These are phyloP conservation scores for Talaromyces thailandensis DNA, from an alignment of 495 filamentous ascomycete genomes.

Conservation along the genomic window DNA sequence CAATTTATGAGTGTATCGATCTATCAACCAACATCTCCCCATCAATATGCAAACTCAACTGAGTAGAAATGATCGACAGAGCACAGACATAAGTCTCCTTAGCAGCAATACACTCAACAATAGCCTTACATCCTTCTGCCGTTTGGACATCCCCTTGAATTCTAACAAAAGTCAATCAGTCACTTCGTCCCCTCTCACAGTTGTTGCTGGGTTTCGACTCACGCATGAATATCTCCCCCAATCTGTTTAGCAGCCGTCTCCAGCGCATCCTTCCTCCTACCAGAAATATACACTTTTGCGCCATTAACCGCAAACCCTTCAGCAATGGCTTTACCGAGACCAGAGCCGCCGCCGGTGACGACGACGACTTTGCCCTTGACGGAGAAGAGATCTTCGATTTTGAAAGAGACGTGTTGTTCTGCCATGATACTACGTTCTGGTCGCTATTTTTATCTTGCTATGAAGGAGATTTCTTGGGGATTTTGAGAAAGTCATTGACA, in stretches of 20 bases:
- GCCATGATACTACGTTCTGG: background rate
- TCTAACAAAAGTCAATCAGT: background rate
- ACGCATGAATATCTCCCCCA: background rate
- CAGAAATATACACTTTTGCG: constrained; percentile 64
- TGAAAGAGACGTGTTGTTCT: background rate
- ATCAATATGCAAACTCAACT: too few relatives aligned
- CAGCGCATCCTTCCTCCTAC: constrained; percentile 32
- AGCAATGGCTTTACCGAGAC: constrained; percentile 10
- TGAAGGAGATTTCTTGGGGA: background rate
- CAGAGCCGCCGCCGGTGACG: constrained; percentile 34
- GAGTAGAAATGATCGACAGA: too few relatives aligned
- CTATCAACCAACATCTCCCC: background rate
- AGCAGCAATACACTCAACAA: background rate
- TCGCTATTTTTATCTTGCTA: background rate
- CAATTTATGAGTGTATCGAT: background rate
- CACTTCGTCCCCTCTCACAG: background rate
- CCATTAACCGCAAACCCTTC: constrained; percentile 47
- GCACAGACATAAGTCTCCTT: background rate
- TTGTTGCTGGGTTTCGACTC: background rate
- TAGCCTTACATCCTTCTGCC: background rate
- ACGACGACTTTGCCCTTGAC: constrained; percentile 47
- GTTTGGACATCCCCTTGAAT: background rate
- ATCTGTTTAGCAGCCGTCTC: background rate
- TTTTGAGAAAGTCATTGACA: background rate
- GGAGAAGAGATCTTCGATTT: constrained; percentile 29